A percentile compares a stretch with the other conserved stretches of the same genome.
Evolutionary conservation across 108 stramenopile species (phyloP).

Genomic region (Fragilaria radians): DNA sequence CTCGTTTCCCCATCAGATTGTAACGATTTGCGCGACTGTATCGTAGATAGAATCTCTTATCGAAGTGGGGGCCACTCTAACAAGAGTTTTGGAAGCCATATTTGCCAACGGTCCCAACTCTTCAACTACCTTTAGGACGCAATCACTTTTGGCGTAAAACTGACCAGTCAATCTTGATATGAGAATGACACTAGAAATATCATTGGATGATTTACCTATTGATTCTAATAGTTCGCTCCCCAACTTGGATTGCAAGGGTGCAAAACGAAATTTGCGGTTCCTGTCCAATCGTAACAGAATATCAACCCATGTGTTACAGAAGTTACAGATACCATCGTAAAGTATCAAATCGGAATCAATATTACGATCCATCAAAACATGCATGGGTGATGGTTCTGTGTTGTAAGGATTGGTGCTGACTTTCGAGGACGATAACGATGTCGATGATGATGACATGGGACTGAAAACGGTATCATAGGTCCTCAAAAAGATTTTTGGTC

Average conservation of each 20-base stretch:
- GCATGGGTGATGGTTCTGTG: no score
- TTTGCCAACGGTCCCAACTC: conserved; percentile 49
- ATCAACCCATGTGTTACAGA: conserved; percentile 71
- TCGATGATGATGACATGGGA: no score
- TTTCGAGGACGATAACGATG: no score
- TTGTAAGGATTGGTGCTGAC: no score
- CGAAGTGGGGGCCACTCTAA: conserved; percentile 42
- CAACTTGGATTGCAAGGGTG: conserved; percentile 64
- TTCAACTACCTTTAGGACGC: conserved; percentile 52
- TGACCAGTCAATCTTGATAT: conserved; percentile 25
- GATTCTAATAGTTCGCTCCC: conserved; percentile 47
- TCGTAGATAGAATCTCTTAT: conserved; percentile 73
- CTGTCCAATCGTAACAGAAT: conserved; percentile 62
- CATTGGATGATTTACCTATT: conserved; percentile 54
- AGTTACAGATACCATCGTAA: conserved; percentile 72
- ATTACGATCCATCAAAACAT: not conserved
- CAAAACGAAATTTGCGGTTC: conserved; percentile 45
- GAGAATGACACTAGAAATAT: conserved; percentile 71
- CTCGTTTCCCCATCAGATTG: conserved; percentile 52
- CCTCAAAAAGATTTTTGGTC: no score
- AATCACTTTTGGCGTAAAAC: conserved; percentile 62
- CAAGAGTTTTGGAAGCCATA: conserved; percentile 34
- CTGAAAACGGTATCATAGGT: no score
- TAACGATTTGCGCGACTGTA: conserved; percentile 78
- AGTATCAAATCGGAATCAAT: conserved; percentile 32